These are phyloP conservation scores for Amanita exitialis DNA, from an alignment of 768 basidiomycete genomes.

Conservation along the genomic window DNA sequence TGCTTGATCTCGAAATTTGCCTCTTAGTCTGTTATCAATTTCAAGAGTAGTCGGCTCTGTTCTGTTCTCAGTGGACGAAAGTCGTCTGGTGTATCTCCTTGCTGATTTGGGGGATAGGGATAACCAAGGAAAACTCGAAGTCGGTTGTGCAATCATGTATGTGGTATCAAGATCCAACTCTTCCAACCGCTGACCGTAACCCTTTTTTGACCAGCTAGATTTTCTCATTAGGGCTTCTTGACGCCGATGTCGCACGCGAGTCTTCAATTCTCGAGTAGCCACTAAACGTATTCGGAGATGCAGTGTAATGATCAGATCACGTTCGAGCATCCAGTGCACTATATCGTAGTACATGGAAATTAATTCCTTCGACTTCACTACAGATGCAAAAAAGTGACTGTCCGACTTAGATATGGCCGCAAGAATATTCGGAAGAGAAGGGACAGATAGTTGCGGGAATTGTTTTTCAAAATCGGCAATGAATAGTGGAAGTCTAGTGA, in stretches of 20 bases:
- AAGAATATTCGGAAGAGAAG: constrained; percentile 64
- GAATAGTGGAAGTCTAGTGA: constrained; percentile 40
- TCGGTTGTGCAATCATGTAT: constrained; percentile 5
- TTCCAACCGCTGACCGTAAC: constrained; percentile 6
- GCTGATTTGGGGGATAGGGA: constrained; percentile 46
- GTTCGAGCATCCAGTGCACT: constrained; percentile 85
- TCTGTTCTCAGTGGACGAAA: constrained; percentile 37
- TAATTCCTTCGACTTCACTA: constrained; percentile 59
- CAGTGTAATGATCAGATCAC: constrained; percentile 74
- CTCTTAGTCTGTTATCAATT: background rate
- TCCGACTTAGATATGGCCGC: constrained; percentile 52
- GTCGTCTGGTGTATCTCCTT: constrained; percentile 31
- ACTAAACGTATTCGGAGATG: constrained; percentile 82
- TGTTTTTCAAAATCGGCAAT: constrained; percentile 47
- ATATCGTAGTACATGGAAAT: constrained; percentile 72
- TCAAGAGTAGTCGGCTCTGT: constrained; percentile 25
- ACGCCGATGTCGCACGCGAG: constrained; percentile 42
- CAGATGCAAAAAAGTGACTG: constrained; percentile 73
- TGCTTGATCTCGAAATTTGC: constrained; percentile 15
- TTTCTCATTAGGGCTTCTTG: constrained; percentile 25
- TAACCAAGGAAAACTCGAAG: constrained; percentile 32
- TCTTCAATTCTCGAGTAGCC: constrained; percentile 69
- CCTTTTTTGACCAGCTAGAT: constrained; percentile 8
- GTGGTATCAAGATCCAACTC: constrained; percentile 6
- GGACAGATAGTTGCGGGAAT: constrained; percentile 54